These are phyloP conservation scores for Ilyonectria robusta DNA, from an alignment of 2,329 filamentous ascomycete species.

Conservation along the genomic window DNA sequence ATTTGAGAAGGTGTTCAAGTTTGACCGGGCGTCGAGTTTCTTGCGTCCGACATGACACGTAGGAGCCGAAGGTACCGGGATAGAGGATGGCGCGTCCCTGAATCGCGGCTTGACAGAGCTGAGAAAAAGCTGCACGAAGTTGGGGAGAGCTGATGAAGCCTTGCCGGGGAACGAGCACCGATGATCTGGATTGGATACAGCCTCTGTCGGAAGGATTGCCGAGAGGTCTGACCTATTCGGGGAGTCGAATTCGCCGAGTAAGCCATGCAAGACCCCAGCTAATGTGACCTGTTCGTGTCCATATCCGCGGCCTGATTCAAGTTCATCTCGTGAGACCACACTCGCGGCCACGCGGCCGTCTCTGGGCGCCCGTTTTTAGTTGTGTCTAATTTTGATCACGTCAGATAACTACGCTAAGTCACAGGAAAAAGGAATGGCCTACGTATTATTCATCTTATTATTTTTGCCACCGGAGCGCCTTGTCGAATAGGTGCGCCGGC, in stretches of 20 bases:
- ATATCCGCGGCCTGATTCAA: background rate
- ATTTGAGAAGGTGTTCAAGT: background rate
- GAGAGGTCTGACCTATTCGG: background rate
- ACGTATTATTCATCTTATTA: background rate
- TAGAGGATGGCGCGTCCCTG: background rate
- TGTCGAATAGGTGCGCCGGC: background rate
- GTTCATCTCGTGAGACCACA: background rate
- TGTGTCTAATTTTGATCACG: background rate
- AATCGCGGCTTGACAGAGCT: background rate
- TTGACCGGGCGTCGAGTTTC: too few relatives aligned
- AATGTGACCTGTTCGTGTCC: background rate
- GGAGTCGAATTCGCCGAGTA: background rate
- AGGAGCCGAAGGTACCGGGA: background rate
- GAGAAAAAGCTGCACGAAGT: background rate
- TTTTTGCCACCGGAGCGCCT: conserved; percentile 3
- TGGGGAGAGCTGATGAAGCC: background rate
- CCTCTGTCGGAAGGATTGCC: background rate
- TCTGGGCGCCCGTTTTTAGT: conserved; percentile 1
- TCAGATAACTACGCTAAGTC: background rate
- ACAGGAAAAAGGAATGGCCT: background rate
- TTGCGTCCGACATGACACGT: background rate
- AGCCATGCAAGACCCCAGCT: background rate
- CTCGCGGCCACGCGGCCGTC: conserved; percentile 17
- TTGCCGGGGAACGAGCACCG: background rate
- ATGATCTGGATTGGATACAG: background rate